Base-by-base conservation (phyloP, 768 basidiomycete species). In the Clitopilus passeckerianus region DNA sequence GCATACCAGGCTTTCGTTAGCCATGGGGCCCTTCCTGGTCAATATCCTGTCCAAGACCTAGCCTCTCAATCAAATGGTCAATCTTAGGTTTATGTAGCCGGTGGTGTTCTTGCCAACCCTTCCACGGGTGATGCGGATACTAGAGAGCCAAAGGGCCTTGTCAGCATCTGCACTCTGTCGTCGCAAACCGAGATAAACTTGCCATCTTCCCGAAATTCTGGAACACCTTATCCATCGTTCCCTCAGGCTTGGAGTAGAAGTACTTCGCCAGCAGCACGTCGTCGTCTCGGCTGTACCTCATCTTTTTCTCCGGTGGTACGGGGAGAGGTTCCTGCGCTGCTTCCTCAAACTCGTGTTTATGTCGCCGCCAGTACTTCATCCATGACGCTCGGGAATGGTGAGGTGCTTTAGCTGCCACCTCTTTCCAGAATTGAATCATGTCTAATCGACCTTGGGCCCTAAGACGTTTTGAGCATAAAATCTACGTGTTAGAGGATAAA, bases 21-120 rank as follows among this genome's bases (percentile, higher is more conserved):
- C 46, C 46, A 12, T 18, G 10, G n/a, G 46, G 46, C 3, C 63
- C 65, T 23, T 65, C 67, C 0, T 64, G 65, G 41, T 80, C 78
- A 27, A 82, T 68, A 54, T 66, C 69, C 68, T 89, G 85, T 12
- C 90, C 90, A 30, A 78, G 77, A 10, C 68, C 67, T 18, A 93
- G 69, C 63, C 80, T 78, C 60, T 84, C 76, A 44, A 91, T 87
- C 41, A 90, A 80, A 72, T 92, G 86, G 65, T 93, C 92, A 61
- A 93, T 92, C 68, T 90, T 91, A 12, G 84, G 79, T 68, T 93
- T 93, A 70, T 93, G 92, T 65, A 93, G 91, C 44, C 92, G 83
- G 69, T 93, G 87, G 68, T 93, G 92, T 66, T 94, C 92, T 70
- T 94, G 92, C 92, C 92, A 94, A 14, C 92, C 92, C 70, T 94